Base-by-base conservation (phyloP, 2,329 filamentous ascomycete species). In the Botrytis aclada region DNA sequence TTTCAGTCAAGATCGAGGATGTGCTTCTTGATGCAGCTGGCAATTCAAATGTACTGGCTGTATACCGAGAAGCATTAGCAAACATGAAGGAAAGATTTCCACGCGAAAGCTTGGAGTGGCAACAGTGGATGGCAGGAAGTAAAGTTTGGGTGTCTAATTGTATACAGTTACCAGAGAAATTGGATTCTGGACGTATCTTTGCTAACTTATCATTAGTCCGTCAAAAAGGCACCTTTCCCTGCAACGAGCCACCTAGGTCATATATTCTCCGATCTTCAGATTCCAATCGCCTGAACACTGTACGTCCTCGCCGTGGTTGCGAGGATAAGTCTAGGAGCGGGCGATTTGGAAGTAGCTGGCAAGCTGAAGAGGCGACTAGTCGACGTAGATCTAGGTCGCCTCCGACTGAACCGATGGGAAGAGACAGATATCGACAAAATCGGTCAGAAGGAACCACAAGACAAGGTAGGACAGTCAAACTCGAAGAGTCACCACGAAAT, bases 141-240 rank as follows among this genome's bases (percentile, higher is more conserved):
- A 34, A 73, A 51, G 56, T 75, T 7, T 76, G 75, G 75, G 4
- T n/a, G 4, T 41, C 63, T 25, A 72, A 69, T 25, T 71, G 75
- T 76, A 74, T 18, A 65, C 62, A 63, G 18, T 34, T 20, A 34
- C 41, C 7, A 22, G n/a, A 1, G 9, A 1, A 3, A 47, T n/a
- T n/a, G 43, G 7, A 7, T 10, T 41, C 34, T n/a, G n/a, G 8
- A n/a, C 12, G 12, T 25, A 9, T 12, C n/a, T 22, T 9, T 14
- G 51, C 61, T 70, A 56, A 72, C 8, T 14, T 22, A 20, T 39
- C 6, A 3, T 34, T 32, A 66, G 62, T 63, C 25, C 51, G n/a
- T 32, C 45, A 61, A 32, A 45, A n/a, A 4, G 63, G 70, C 9
- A n/a, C 29, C 14, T 72, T 69, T 60, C 63, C 70, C 7, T 66